A percentile compares a stretch with the other conserved stretches of the same genome.
Evolutionary conservation across 2,329 filamentous ascomycete genomes (phyloP).

Genomic region (Paraphoma sp.): DNA sequence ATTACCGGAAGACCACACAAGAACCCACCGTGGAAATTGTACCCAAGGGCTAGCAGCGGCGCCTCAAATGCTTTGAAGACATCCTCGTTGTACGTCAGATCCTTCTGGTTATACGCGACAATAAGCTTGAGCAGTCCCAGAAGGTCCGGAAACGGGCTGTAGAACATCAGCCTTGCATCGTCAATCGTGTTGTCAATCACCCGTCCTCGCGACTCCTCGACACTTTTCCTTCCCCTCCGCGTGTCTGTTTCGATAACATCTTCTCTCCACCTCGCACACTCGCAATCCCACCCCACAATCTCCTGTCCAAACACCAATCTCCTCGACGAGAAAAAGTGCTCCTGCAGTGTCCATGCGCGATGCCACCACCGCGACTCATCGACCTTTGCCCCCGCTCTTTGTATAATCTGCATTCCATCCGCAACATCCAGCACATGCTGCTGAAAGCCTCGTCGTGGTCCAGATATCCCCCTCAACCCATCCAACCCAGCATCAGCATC

Average conservation of each 20-base stretch:
- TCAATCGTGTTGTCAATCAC: neutral
- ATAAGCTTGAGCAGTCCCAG: neutral
- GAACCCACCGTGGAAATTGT: neutral
- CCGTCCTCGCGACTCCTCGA: neutral
- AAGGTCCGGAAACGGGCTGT: neutral
- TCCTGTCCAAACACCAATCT: neutral
- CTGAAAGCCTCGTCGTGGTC: neutral
- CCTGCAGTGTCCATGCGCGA: neutral
- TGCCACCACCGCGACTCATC: neutral
- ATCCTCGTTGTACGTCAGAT: neutral
- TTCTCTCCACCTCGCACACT: neutral
- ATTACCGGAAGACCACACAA: neutral
- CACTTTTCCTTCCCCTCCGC: too few relatives aligned
- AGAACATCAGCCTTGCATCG: neutral
- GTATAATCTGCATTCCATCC: neutral
- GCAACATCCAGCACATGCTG: neutral
- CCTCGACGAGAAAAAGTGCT: neutral
- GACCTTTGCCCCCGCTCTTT: neutral
- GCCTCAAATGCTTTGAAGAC: neutral
- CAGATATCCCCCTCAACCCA: too few relatives aligned
- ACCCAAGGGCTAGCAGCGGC: neutral
- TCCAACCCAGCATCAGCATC: neutral
- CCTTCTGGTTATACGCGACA: neutral
- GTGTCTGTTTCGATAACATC: neutral
- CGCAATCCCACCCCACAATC: neutral